phyloP scores from a whole-genome alignment of 495 filamentous ascomycete species.

The Lophiostoma macrostomum region DNA sequence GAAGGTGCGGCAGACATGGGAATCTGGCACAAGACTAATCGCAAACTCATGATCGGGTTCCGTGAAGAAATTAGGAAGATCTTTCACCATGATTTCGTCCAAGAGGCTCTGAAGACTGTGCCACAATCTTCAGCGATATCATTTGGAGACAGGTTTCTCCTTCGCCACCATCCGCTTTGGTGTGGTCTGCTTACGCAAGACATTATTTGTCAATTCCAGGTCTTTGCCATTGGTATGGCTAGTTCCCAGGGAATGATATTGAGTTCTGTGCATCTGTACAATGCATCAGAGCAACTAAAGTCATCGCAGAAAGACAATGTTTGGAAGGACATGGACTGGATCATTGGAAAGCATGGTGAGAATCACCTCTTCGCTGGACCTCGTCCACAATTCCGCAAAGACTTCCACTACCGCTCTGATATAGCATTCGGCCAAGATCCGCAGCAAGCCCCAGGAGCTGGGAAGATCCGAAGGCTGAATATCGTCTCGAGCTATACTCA shows the following conservation, averaged over 20 bases:
- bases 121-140: neutral
- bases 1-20: neutral
- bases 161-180: neutral
- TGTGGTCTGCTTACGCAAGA: neutral
- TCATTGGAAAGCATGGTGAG: neutral
- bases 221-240: neutral
- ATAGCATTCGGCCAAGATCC: neutral
- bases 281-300: neutral
- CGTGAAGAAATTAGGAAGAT: neutral
- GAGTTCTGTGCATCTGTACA: neutral
- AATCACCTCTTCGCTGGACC: neutral
- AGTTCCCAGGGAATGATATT: neutral
- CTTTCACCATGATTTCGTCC: neutral
- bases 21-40: neutral
- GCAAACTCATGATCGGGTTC: neutral
- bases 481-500: too few species aligned
- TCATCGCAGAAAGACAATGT: neutral
- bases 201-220: neutral
- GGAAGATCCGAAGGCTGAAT: too few species aligned
- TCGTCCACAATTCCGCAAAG: neutral
- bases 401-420: neutral
- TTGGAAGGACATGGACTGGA: constrained; percentile 4
- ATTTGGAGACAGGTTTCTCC: neutral
- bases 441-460: too few species aligned
- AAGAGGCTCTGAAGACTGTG: too few species aligned